Conservation (phyloP, 73 alveolate genomes). For the Diophrys appendiculata region DNA sequence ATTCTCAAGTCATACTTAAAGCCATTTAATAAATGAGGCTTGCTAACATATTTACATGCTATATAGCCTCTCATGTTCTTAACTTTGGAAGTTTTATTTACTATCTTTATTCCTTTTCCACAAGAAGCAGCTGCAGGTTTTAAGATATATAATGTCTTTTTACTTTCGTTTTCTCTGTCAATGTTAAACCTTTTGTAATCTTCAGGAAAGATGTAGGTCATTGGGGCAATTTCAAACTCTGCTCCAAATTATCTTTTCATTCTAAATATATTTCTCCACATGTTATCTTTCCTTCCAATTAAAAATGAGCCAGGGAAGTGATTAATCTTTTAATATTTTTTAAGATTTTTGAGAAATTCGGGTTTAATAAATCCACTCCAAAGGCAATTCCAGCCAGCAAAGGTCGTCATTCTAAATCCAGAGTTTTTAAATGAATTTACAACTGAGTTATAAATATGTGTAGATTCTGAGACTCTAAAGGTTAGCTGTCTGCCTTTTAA, state of each 20-base stretch:
- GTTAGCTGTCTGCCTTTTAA: slow-evolving; percentile 1
- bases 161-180: slow-evolving; percentile 73
- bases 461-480: slow-evolving; percentile 33
- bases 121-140: slow-evolving; percentile 95
- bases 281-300: slow-evolving; percentile 81
- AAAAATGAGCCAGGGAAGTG: slow-evolving; percentile 86
- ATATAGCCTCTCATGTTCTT: slow-evolving; percentile 23
- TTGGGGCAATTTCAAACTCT: slow-evolving; percentile 84
- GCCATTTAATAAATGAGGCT: slow-evolving; percentile 94
- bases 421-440: slow-evolving; percentile 67
- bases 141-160: slow-evolving; percentile 86
- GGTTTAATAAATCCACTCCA: slow-evolving; percentile 71
- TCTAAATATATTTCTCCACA: slow-evolving; percentile 72
- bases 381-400: slow-evolving; percentile 66
- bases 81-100: slow-evolving; percentile 49
- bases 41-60: slow-evolving; percentile 85
- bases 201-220: slow-evolving; percentile 83
- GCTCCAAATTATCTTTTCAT: slow-evolving; percentile 62
- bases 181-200: slow-evolving; percentile 82
- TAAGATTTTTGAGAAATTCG: slow-evolving; percentile 60
- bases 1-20: slow-evolving; percentile 92
- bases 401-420: slow-evolving; percentile 67
- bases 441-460: slow-evolving; percentile 61
- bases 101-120: slow-evolving; percentile 95
- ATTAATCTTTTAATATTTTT: slow-evolving; percentile 73